These are phyloP conservation scores for Aspergillus melleus DNA, from an alignment of 2,329 filamentous ascomycete species.

Conservation along the genomic window DNA sequence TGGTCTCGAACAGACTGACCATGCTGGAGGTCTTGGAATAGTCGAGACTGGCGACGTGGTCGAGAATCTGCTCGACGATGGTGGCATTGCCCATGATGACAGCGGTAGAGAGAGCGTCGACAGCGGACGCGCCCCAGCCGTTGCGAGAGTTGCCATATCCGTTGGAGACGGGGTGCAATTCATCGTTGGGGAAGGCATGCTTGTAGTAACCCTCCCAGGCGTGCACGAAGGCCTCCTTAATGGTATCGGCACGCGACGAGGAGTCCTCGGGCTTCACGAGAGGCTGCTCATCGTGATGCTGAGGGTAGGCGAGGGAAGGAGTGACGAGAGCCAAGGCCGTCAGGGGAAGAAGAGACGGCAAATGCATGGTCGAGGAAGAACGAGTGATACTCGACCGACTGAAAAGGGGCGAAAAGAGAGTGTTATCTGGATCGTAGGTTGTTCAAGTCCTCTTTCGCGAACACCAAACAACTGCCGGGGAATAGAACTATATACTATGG, in stretches of 20 bases:
- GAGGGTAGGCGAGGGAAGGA: conserved; percentile 24
- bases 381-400: conserved; percentile 6
- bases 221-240: conserved; percentile 68
- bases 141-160: conserved; percentile 69
- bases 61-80: conserved; percentile 69
- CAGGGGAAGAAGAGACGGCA: conserved; percentile 22
- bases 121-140: conserved; percentile 79
- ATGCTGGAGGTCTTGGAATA: conserved; percentile 61
- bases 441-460: too few species aligned
- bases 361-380: conserved; percentile 23
- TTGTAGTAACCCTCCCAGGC: conserved; percentile 73
- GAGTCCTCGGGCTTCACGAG: conserved; percentile 11
- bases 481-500: not conserved
- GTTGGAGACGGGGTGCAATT: conserved; percentile 68
- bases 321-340: conserved; percentile 24
- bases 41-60: conserved; percentile 69
- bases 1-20: conserved; percentile 85
- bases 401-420: too few species aligned
- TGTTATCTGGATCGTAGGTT: too few species aligned
- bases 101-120: conserved; percentile 79
- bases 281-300: conserved; percentile 10
- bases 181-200: conserved; percentile 77
- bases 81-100: conserved; percentile 70
- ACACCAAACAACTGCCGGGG: not conserved
- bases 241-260: conserved; percentile 53